Evolutionary conservation across 106 monocot species (phyloP).

Genomic region (Iris macrosiphon): DNA sequence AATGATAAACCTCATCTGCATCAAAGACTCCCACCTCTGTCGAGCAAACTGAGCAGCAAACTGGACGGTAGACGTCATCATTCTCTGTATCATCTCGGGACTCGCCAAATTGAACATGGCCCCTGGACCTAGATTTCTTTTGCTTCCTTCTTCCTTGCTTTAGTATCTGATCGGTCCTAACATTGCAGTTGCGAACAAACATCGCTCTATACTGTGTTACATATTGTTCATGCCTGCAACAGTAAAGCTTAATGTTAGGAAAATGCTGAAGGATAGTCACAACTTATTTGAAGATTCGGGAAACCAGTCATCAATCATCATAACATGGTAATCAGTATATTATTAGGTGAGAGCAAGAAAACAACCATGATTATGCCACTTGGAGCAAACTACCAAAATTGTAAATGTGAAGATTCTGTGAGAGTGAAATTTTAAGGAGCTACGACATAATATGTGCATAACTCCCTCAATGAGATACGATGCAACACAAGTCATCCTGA

Average conservation of each 20-base stretch:
- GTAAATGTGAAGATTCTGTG: too few relatives aligned
- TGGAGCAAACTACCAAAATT: too few relatives aligned
- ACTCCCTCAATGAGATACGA: too few relatives aligned
- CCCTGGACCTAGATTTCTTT: constrained; percentile 27
- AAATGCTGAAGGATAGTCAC: too few relatives aligned
- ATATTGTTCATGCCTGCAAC: constrained; percentile 83
- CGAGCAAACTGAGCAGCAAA: constrained; percentile 80
- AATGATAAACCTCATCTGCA: constrained; percentile 80
- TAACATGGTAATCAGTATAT: neutral
- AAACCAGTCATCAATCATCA: neutral
- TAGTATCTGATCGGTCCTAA: constrained; percentile 56
- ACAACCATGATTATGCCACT: too few relatives aligned
- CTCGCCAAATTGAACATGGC: constrained; percentile 3
- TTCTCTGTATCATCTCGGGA: constrained; percentile 6
- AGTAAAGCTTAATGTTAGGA: too few relatives aligned
- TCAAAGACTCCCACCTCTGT: constrained; percentile 88
- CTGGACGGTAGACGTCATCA: constrained; percentile 37
- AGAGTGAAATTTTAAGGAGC: too few relatives aligned
- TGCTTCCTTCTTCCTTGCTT: constrained; percentile 20
- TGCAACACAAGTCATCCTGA: too few relatives aligned
- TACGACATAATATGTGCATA: too few relatives aligned
- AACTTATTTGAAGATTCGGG: too few relatives aligned
- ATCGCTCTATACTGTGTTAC: constrained; percentile 91
- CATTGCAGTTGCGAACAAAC: constrained; percentile 83
- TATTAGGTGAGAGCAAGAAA: too few relatives aligned